These are phyloP conservation scores for Clonostachys chloroleuca DNA, from an alignment of 2,329 filamentous ascomycete genomes.

Conservation along the genomic window DNA sequence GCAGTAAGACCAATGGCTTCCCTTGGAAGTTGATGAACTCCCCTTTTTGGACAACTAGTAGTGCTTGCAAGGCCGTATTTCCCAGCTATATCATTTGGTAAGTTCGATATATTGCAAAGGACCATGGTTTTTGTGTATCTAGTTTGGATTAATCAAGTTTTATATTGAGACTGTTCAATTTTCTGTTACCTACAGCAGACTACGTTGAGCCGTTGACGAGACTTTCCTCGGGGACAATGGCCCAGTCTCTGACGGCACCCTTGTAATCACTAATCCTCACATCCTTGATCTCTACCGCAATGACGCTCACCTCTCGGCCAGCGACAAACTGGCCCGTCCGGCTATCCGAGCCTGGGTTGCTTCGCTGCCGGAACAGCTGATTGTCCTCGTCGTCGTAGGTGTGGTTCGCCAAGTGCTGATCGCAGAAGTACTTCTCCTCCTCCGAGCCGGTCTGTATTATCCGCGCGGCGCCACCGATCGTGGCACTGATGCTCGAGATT, in stretches of 20 bases:
- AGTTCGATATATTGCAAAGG: constrained; percentile 23
- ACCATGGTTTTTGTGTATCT: constrained; percentile 1
- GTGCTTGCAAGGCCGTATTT: constrained; percentile 46
- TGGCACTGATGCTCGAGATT: constrained; percentile 83
- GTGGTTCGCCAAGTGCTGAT: constrained; percentile 86
- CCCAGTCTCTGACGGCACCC: constrained; percentile 82
- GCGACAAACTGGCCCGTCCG: not conserved
- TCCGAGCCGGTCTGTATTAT: constrained; percentile 70
- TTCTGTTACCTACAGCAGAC: not conserved
- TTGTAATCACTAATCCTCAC: constrained; percentile 94
- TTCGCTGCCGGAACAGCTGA: constrained; percentile 19
- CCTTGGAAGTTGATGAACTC: constrained; percentile 92
- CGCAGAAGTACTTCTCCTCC: constrained; percentile 80
- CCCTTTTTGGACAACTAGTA: constrained; percentile 81
- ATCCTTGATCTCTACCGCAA: constrained; percentile 78
- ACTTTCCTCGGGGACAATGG: constrained; percentile 30
- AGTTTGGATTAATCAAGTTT: constrained; percentile 54
- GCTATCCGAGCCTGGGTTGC: not conserved
- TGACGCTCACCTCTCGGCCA: constrained; percentile 80
- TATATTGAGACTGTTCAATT: not conserved
- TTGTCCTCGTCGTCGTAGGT: constrained; percentile 63
- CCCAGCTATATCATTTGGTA: constrained; percentile 82
- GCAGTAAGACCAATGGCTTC: constrained; percentile 49
- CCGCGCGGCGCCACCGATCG: constrained; percentile 83
- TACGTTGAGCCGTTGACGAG: constrained; percentile 32